These are phyloP conservation scores for Sphagnum tenellum DNA, from an alignment of 225 moss, liverwort and hornwort genomes.

Conservation along the genomic window DNA sequence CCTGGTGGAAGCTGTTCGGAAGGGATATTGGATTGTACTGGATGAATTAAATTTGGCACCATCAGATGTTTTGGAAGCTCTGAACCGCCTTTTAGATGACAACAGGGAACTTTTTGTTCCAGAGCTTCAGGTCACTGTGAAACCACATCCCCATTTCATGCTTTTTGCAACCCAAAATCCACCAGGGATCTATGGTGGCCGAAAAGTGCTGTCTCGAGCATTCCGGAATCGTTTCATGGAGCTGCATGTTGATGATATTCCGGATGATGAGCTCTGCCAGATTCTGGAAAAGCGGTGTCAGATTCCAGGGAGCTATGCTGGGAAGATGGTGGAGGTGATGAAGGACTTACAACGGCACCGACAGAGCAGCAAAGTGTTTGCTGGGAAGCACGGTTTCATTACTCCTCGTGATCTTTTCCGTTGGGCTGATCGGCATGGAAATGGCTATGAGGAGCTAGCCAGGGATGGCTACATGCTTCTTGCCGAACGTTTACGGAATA, in stretches of 20 bases:
- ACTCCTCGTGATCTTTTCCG: constrained; percentile 96
- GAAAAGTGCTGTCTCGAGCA: constrained; percentile 86
- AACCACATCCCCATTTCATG: constrained; percentile 99
- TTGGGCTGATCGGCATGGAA: constrained; percentile 92
- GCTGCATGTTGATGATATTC: constrained; percentile 96
- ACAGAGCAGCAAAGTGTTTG: constrained; percentile 94
- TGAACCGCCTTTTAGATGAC: constrained; percentile 92
- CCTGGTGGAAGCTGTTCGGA: constrained; percentile 94
- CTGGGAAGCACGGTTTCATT: constrained; percentile 97
- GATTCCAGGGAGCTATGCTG: constrained; percentile 92
- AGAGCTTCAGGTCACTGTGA: constrained; percentile 78
- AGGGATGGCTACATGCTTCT: constrained; percentile 87
- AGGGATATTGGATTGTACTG: constrained; percentile 93
- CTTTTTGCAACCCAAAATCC: constrained; percentile 98
- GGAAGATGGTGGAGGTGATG: constrained; percentile 97
- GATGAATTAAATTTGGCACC: constrained; percentile 97
- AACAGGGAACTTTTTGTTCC: constrained; percentile 97
- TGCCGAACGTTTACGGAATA: constrained; percentile 76
- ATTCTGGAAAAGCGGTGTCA: constrained; percentile 88
- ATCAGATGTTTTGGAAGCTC: constrained; percentile 92
- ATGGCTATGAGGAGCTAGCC: constrained; percentile 91
- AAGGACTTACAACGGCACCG: constrained; percentile 94
- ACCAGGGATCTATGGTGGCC: constrained; percentile 96
- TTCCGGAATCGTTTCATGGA: constrained; percentile 97
- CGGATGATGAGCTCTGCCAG: constrained; percentile 73